Conservation (phyloP, 345 rosid species). For the Rhodomyrtus tomentosa region DNA sequence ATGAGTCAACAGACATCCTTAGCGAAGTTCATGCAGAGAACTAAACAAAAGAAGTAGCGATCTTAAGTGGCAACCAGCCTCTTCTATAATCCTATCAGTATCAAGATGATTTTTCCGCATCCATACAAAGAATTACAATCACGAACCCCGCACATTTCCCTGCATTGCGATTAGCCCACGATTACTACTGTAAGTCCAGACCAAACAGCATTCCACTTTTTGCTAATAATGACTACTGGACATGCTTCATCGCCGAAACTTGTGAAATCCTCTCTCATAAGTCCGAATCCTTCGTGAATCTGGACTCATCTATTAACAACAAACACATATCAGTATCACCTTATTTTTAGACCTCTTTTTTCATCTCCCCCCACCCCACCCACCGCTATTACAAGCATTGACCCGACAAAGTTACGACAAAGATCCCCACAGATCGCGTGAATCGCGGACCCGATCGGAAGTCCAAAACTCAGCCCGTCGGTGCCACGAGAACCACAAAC, state of each 20-base stretch:
- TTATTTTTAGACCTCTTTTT: not conserved
- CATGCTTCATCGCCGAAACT: not conserved
- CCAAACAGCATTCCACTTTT: not conserved
- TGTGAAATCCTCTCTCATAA: not conserved
- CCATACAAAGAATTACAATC: not conserved
- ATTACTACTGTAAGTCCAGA: not conserved
- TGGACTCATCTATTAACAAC: not conserved
- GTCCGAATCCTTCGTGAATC: not conserved
- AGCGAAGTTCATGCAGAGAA: not conserved
- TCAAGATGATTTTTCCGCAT: not conserved
- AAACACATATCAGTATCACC: not conserved
- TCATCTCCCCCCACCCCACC: not conserved
- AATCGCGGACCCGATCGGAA: too few relatives aligned
- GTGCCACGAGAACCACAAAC: not conserved
- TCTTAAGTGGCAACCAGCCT: not conserved
- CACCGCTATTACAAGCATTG: not conserved
- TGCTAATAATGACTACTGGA: not conserved
- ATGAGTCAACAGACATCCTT: not conserved
- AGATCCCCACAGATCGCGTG: not conserved
- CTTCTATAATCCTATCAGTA: not conserved
- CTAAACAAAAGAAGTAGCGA: not conserved
- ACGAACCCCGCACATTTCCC: not conserved
- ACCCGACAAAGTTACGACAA: not conserved
- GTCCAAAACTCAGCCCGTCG: not conserved
- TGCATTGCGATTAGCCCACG: not conserved